phyloP scores from a whole-genome alignment of 192 early-diverging fungal species.

The Chytriomyces sp. region DNA sequence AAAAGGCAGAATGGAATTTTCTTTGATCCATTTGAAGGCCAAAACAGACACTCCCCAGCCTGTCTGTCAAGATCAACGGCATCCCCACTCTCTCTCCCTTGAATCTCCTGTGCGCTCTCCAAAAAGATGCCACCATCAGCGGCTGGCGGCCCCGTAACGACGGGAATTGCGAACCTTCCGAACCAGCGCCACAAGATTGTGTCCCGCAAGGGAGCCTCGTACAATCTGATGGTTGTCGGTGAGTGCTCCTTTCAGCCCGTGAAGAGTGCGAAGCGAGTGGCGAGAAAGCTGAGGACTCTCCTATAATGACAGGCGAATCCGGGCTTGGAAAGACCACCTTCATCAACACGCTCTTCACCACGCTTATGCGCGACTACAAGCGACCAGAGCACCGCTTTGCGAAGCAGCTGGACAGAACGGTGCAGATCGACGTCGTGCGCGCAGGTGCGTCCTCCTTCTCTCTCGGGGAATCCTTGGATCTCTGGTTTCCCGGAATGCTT shows the following conservation, averaged over 20 bases:
- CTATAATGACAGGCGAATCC: constrained; percentile 84
- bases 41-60: too few species aligned
- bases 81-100: too few species aligned
- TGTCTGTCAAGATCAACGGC: too few species aligned
- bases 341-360: constrained; percentile 98
- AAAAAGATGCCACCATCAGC: neutral
- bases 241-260: constrained; percentile 22
- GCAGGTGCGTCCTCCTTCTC: constrained; percentile 78
- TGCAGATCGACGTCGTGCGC: constrained; percentile 97
- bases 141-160: neutral
- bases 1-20: too few species aligned
- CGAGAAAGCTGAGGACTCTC: too few species aligned
- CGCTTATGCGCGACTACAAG: constrained; percentile 90
- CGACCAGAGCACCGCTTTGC: constrained; percentile 77
- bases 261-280: too few species aligned
- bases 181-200: constrained; percentile 99
- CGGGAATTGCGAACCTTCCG: constrained; percentile 97
- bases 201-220: constrained; percentile 93
- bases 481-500: neutral
- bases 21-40: too few species aligned
- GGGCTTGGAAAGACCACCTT: constrained; percentile 98
- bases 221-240: constrained; percentile 96
- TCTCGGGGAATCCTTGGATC: neutral
- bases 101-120: too few species aligned
- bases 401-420: constrained; percentile 93